Evolutionary conservation across 352 stramenopile species (phyloP), one percentile per base, ranked within the genome.

Genomic region (Elongisporangium undulatum): DNA sequence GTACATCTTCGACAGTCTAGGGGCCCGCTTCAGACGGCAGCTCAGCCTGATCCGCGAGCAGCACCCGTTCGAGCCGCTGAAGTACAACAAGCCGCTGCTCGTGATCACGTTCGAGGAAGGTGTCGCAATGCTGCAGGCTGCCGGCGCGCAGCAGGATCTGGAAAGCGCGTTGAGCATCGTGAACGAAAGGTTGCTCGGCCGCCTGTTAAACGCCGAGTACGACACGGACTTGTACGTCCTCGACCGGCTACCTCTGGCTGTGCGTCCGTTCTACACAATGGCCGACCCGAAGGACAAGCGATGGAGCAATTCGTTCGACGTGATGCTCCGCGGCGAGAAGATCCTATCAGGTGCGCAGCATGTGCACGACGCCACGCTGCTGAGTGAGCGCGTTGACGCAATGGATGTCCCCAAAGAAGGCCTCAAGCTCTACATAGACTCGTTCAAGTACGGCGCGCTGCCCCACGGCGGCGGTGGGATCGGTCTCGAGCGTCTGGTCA

Each of bases 181-280:
- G 75, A 98, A 99, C 72, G 98, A 99, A 74, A 99, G 99, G 80
- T 96, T 90, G 66, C 92, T 99, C 45, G 96, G 97, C 56, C 75
- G 84, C 51, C 82, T 98, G 49, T 94, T 99, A 13, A 96, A 96
- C 70, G 92, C 97, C 55, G 99, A 99, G 85, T 99, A 99, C 72
- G 90, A 93, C 56, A 99, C 97, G 61, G 98, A 99, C 79, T 99
- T 99, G 72, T 99, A 98, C 86, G 99, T 99, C 59, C 92, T 99
- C 75, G 97, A 99, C 91, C 99, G 99, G 85, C 99, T 99, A 83
- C 98, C 98, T 24, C 71, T 99, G n/a, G 69, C 85, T 21, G 96
- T 99, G 64, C 90, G 98, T 74, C 97, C 98, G 58, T 99, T 99
- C 79, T 99, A 99, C 87, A 99, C 97, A 52, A 99, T 99, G 98